Percentiles rank a stretch among this genome's conserved stretches.
Evolutionary conservation across 2,329 filamentous ascomycete genomes (phyloP).

Genomic region (Pyrenochaeta sp.): DNA sequence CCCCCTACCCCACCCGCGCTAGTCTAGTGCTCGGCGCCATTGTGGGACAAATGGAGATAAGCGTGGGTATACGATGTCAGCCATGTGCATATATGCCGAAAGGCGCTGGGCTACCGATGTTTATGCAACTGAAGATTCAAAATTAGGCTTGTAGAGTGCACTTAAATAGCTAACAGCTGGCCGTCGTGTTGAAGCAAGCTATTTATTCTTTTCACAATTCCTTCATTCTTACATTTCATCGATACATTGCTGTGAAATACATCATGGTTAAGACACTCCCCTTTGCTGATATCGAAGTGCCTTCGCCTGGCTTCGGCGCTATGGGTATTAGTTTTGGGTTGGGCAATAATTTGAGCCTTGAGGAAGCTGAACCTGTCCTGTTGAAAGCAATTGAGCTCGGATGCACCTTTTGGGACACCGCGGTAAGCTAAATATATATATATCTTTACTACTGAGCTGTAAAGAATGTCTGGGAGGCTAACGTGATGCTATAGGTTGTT

Average conservation of each 20-base stretch:
- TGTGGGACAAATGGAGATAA: too few relatives aligned
- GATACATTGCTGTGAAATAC: background rate
- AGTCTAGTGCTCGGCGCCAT: too few relatives aligned
- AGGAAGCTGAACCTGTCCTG: slow-evolving; percentile 59
- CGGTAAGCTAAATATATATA: slow-evolving; percentile 5
- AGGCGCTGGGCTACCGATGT: too few relatives aligned
- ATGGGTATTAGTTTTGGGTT: slow-evolving; percentile 62
- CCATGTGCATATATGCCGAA: too few relatives aligned
- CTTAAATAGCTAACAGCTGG: too few relatives aligned
- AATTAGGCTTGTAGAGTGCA: too few relatives aligned
- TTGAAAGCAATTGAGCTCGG: slow-evolving; percentile 60
- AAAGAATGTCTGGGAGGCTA: too few relatives aligned
- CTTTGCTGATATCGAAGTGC: slow-evolving; percentile 49
- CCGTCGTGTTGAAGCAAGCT: too few relatives aligned
- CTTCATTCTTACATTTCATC: background rate
- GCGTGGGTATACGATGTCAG: too few relatives aligned
- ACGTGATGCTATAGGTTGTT: slow-evolving; percentile 2
- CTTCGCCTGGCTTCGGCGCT: slow-evolving; percentile 62
- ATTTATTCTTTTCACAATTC: too few relatives aligned
- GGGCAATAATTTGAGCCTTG: slow-evolving; percentile 52
- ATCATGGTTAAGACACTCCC: slow-evolving; percentile 31
- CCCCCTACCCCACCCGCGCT: too few relatives aligned
- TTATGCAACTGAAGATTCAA: too few relatives aligned
- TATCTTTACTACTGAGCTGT: background rate
- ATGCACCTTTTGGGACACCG: slow-evolving; percentile 62